Base-by-base conservation (phyloP, 2,329 filamentous ascomycete genomes). In the Daldinia sp. region DNA sequence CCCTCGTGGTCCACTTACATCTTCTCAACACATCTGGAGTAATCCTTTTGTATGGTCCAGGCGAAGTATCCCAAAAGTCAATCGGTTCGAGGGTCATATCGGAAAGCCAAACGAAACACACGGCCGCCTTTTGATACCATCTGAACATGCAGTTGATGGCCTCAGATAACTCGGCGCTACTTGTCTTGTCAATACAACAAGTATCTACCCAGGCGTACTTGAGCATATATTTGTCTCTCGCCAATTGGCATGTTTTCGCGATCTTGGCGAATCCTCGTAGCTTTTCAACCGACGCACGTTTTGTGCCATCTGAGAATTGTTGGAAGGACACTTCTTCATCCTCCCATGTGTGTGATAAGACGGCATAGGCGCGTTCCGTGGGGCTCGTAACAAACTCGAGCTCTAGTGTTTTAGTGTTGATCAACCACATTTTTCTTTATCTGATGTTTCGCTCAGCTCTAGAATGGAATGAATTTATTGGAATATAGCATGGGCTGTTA, bases 121-220 rank as follows among this genome's bases (percentile, higher is more conserved):
- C 62, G 2, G 26, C 37, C 9, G 70, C 66, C 6, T 51, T 23
- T 37, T 54, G 59, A 41, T 72, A 73, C 62, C 72, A 67, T n/a
- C 46, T 61, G 33, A 63, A 71, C 66, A 73, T 72, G 4, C 63
- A 67, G 35, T 72, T 69, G 15, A 72, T 72, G 4, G 69, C 65
- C 30, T 72, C 69, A 4, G 51, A 54, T 12, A 54, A 30, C 4
- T 54, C 51, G 18, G 51, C 7, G 51, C 51, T 54, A 18, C 51
- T 72, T n/a, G 39, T 64, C 41, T 71, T 71, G 58, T 71, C 67
- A 30, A 72, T 68, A 26, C 64, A 73, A 35, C 53, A 67, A 20
- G 72, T 73, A 46, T 71, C 66, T 37, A 71, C 46, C 70, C 70
- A 72, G 13, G 57, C 56, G 18, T 65, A 71, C 1, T 60, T 1